Evolutionary conservation across 1,284 basidiomycete species (phyloP), one percentile per base, ranked within the genome.

Genomic region (Cryptococcus sp.): DNA sequence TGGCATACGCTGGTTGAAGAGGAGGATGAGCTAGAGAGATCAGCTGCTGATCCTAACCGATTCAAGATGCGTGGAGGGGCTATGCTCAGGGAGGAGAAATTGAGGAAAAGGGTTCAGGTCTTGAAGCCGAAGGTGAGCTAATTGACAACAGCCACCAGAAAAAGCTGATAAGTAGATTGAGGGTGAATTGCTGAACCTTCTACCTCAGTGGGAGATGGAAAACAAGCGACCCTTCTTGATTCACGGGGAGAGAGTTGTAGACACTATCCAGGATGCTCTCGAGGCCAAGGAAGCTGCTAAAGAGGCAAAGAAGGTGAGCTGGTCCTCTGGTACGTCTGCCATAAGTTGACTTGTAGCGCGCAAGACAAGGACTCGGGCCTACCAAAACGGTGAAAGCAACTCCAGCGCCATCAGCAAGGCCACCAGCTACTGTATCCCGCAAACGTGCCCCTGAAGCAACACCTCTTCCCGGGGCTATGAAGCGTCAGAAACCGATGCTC

Each of bases 1-100:
- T 99, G 97, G 78, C 86, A 90, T 62, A 85, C 87, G 36, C 86
- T 98, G n/a, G 87, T 88, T 49, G 83, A 85, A 46, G 91, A 98
- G 62, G 86, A 91, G 74, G 87, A 86, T 67, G 90, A 96, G 67
- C 80, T 97, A 18, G 86, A 85, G 57, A 71, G 75, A 48, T 66
- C 62, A 37, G 58, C 61, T 55, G 62, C 59, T 7, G 72, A 75
- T 55, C 73, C 73, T 7, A 67, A 72, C 50, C 55, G 74, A 16
- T 75, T 76, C 56, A 68, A 64, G 50, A 67, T 66, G 45, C 57
- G 73, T 85, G 80, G 88, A 81, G 51, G 88, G 82, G 48, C 79
- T 82, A 56, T 98, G 45, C 76, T 98, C 45, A 80, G 90, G 45
- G 94, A 99, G 75, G 94, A 98, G 77, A 97, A 96, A 81, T 91